Evolutionary conservation across 2,329 filamentous ascomycete species (phyloP), one percentile per base, ranked within the genome.

Genomic region (Cadophora gregata): DNA sequence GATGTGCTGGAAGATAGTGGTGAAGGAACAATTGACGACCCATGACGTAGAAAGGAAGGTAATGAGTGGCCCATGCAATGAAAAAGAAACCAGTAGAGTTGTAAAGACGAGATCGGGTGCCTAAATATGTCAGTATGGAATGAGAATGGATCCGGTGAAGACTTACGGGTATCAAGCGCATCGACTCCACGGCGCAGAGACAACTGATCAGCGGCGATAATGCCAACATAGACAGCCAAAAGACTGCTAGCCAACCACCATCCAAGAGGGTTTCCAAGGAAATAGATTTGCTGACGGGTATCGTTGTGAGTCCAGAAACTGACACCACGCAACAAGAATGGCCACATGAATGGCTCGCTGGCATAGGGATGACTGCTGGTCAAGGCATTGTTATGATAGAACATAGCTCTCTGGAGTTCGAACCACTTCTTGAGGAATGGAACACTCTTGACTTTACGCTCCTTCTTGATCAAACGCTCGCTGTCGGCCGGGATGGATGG

Each of bases 61-160:
- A 99, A 79, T 99, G 96, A 1, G 93, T 95, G 16, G 93, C 93
- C 96, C 96, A 99, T 64, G 93, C 93, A 65, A 99, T 87, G 88
- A 97, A 98, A 84, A 99, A 96, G 87, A 99, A 99, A 27, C 96
- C 96, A 0, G 96, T 98, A 63, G 93, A 97, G 85, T 98, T 98
- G 82, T 99, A 99, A 59, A 99, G 86, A 70, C 94, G 93, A 27
- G 92, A 94, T 71, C 96, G 94, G 33, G 96, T 93, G 72, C 93
- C 93, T 91, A 77, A 59, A 67, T 58, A 51, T 56, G 64, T 63
- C 56, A 76, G 83, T 76, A 82, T 38, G n/a, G 16, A 24, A 51
- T 36, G 16, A 50, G 21, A 9, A 8, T 16, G 7, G 8, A 36
- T 25, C 12, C 27, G n/a, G n/a, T n/a, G n/a, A 25, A 27, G 36